phyloP scores from a whole-genome alignment of 225 moss, liverwort and hornwort genomes.

The Sphagnum tenellum region DNA sequence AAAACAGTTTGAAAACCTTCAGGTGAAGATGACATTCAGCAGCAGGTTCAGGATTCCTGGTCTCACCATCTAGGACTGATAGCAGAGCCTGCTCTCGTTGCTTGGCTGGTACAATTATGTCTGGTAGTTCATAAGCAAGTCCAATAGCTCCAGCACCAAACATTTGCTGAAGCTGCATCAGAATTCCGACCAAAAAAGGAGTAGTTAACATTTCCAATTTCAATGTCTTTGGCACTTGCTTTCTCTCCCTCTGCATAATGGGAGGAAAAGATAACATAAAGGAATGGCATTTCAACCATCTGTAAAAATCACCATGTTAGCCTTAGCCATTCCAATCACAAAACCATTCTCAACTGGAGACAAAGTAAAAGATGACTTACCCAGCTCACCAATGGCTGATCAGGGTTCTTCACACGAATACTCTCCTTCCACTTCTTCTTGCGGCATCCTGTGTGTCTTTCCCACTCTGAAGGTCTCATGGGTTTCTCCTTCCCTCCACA shows the following conservation, averaged over 20 bases:
- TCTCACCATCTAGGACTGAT: conserved; percentile 74
- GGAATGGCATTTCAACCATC: too few species aligned
- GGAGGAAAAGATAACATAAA: too few species aligned
- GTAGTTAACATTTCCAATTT: too few species aligned
- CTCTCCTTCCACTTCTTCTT: conserved; percentile 99
- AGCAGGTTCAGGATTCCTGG: not conserved
- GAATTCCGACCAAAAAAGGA: conserved; percentile 6
- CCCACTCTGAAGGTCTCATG: conserved; percentile 99
- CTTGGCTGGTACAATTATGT: conserved; percentile 56
- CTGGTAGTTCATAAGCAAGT: conserved; percentile 87
- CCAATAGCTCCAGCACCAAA: conserved; percentile 67
- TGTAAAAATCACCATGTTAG: too few species aligned
- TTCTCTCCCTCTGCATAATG: too few species aligned
- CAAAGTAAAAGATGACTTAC: conserved; percentile 17
- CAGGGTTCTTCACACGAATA: conserved; percentile 58
- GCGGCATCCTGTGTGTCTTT: conserved; percentile 95
- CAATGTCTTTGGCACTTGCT: too few species aligned
- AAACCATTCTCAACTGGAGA: too few species aligned
- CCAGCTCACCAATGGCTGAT: conserved; percentile 77
- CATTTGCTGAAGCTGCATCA: conserved; percentile 70
- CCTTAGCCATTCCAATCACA: too few species aligned
- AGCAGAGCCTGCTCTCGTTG: conserved; percentile 71
- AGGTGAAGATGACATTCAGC: too few species aligned
- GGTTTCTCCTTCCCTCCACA: conserved; percentile 59
- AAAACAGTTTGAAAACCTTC: too few species aligned